These are phyloP conservation scores for Microcos paniculata DNA, from an alignment of 345 rosid genomes.

Conservation along the genomic window DNA sequence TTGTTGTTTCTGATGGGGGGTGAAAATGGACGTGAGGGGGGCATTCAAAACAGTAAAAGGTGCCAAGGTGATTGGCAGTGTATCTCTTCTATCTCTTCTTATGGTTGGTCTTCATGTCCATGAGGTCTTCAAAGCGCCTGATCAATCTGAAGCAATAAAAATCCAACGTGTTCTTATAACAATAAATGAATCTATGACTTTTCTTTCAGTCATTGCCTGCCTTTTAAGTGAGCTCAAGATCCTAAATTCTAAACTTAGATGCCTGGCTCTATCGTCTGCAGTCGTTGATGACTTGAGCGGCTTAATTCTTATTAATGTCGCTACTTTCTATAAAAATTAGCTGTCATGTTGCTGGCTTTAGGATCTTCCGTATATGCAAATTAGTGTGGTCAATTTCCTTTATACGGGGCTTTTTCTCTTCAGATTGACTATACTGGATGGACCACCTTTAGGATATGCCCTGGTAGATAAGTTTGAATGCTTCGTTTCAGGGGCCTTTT, in stretches of 20 bases:
- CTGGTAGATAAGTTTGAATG: constrained; percentile 40
- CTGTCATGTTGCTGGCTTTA: constrained; percentile 32
- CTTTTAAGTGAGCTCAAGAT: constrained; percentile 47
- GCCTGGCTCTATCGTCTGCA: constrained; percentile 41
- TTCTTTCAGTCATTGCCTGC: constrained; percentile 40
- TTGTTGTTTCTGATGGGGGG: constrained; percentile 50
- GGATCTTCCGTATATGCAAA: constrained; percentile 26
- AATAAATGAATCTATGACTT: constrained; percentile 31
- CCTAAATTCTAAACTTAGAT: constrained; percentile 47
- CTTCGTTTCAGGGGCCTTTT: constrained; percentile 25
- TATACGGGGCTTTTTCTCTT: constrained; percentile 42
- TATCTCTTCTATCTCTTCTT: constrained; percentile 27
- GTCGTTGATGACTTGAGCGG: constrained; percentile 30
- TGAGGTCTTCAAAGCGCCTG: no score
- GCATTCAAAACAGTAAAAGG: constrained; percentile 23
- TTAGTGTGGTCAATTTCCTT: constrained; percentile 25
- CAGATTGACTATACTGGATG: constrained; percentile 47
- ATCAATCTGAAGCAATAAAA: no score
- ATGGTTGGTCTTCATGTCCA: neutral
- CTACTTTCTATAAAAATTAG: neutral
- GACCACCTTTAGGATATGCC: constrained; percentile 51
- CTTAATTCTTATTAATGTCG: neutral
- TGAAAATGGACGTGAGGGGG: constrained; percentile 46
- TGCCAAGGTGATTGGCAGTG: constrained; percentile 28
- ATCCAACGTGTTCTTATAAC: constrained; percentile 10